phyloP scores from a whole-genome alignment of 2,329 filamentous ascomycete species.

The Arthrinium phaeospermum region DNA sequence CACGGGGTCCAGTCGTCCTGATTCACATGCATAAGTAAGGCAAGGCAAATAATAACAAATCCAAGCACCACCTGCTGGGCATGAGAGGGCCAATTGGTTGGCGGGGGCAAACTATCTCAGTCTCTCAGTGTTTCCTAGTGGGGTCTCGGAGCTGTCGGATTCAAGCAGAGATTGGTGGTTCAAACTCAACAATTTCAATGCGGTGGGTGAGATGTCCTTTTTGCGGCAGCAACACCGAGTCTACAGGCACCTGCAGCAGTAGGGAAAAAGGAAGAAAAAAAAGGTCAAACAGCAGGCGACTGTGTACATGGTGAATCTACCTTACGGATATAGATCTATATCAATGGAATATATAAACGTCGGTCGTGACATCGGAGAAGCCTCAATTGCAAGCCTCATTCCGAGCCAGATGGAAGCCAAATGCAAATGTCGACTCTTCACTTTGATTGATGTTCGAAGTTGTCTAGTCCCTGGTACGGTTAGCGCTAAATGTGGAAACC shows the following conservation, averaged over 20 bases:
- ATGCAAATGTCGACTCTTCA: background rate
- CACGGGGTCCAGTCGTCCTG: background rate
- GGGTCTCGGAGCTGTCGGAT: constrained; percentile 12
- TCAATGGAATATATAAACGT: background rate
- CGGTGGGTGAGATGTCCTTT: background rate
- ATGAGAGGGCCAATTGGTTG: constrained; percentile 10
- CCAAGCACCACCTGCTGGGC: constrained; percentile 13
- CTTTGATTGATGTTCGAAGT: background rate
- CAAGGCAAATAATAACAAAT: constrained; percentile 2
- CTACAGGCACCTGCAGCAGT: background rate
- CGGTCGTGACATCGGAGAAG: background rate
- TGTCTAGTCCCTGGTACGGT: too few species aligned
- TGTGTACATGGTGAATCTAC: background rate
- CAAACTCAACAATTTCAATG: constrained; percentile 13
- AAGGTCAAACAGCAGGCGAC: background rate
- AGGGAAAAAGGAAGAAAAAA: too few species aligned
- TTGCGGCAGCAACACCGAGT: background rate
- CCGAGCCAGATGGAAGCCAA: background rate
- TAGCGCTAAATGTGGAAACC: background rate
- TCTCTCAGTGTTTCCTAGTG: constrained; percentile 1
- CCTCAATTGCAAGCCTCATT: background rate
- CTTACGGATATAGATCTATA: background rate
- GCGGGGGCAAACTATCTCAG: constrained; percentile 11
- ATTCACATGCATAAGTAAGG: constrained; percentile 16
- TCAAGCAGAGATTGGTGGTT: background rate